Percentiles rank a stretch among this genome's conserved stretches.
phyloP scores from a whole-genome alignment of 345 rosid species.

The Camelina sativa region DNA sequence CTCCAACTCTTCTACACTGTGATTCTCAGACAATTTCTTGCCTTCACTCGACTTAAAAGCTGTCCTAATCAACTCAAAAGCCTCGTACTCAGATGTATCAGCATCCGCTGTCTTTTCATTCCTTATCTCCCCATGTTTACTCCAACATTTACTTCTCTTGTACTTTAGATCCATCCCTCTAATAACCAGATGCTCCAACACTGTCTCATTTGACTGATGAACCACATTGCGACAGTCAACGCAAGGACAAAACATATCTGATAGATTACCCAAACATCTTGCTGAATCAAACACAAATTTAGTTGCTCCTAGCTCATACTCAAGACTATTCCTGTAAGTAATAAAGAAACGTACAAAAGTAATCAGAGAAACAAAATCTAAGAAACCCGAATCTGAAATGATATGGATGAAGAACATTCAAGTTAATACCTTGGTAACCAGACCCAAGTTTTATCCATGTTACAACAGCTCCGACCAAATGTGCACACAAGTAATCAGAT shows the following conservation, averaged over 20 bases:
- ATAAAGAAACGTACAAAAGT: background rate
- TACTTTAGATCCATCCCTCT: background rate
- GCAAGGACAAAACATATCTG: background rate
- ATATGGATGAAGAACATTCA: background rate
- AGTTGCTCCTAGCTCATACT: background rate
- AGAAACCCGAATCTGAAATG: background rate
- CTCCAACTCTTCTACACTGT: background rate
- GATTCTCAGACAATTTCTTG: no score
- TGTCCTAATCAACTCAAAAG: background rate
- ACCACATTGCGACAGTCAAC: background rate
- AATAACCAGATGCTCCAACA: background rate
- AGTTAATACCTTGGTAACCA: constrained; percentile 16
- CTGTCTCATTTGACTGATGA: background rate
- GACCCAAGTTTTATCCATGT: constrained; percentile 11
- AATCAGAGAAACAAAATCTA: no score
- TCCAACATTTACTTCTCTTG: background rate
- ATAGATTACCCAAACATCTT: background rate
- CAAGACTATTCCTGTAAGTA: background rate
- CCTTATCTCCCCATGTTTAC: background rate
- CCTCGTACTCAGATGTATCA: background rate
- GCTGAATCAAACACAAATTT: background rate
- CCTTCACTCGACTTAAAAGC: background rate
- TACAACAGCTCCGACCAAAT: constrained; percentile 6
- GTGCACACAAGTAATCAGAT: background rate
- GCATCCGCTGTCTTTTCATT: background rate